Base-by-base conservation (phyloP, 176 grass and related monocot genomes). In the Oryza meyeriana region DNA sequence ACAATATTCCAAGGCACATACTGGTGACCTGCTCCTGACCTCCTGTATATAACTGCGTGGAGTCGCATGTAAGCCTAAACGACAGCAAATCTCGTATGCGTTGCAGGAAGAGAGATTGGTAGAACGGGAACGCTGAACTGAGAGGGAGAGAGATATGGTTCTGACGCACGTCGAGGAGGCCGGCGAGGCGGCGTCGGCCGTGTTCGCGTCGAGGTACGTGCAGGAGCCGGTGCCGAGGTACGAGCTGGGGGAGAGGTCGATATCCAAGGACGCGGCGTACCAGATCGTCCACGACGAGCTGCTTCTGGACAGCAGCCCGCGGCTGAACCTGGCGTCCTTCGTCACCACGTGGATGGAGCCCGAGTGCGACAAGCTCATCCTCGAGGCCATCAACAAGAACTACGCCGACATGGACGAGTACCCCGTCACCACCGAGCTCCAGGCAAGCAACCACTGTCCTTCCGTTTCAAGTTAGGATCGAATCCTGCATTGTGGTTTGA, bases 281-380 rank as follows among this genome's bases (percentile, higher is more conserved):
- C 95, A 98, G 89, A 94, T 98, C 83, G 89, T 98, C 81, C 87
- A 93, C 66, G 95, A 98, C 65, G 95, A 98, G 79, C 86, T 98
- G 88, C 80, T 94, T 40, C 84, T 98, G 24, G 95, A 98, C 73
- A 59, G 92, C 71, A 98, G 85, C 90, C 95, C 95, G 44, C 83
- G 95, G 35, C 85, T 98, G 75, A 98, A 98, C 85, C 86, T 98
- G 17, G 95, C 92, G 12, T 98, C 95, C 0, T 98, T 98, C 61
- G 95, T 98, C 8, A 98, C 95, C 4, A 98, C 92, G 17, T 98
- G 95, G 95, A 95, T 98, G 95, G 95, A 93, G 83, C 92, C 92
- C 26, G 92, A 94, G 84, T 98, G 95, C 72, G 95, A 95, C 44
- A 79, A 52, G 86, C 88, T 98, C 78, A 94, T 94, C 35, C 58